Percentiles rank a stretch among this genome's conserved stretches.
Evolutionary conservation across 163 green algal species (phyloP).

Genomic region (Botryococcus braunii): DNA sequence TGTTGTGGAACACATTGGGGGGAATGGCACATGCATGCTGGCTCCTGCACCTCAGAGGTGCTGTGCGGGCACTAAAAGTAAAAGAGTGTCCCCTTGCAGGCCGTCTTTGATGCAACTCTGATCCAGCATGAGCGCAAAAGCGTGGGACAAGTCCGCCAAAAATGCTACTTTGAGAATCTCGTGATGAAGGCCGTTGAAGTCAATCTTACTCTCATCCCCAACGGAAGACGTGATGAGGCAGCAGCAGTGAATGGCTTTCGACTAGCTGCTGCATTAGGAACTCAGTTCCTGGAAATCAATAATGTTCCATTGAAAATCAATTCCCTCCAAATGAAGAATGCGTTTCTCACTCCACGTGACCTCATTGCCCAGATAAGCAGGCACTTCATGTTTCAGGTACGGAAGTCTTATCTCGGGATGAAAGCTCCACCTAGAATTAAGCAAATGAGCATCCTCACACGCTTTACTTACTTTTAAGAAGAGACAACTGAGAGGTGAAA

Average conservation of each 20-base stretch:
- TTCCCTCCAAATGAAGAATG: slow-evolving; percentile 37
- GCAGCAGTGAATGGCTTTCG: slow-evolving; percentile 5
- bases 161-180: slow-evolving; percentile 32
- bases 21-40: no score
- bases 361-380: slow-evolving; percentile 27
- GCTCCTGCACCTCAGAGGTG: no score
- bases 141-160: slow-evolving; percentile 10
- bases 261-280: slow-evolving; percentile 26
- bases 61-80: no score
- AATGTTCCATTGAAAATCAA: slow-evolving; percentile 40
- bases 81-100: no score
- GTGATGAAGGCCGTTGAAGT: slow-evolving; percentile 25
- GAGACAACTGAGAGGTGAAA: no score
- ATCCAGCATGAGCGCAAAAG: no score
- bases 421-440: background rate
- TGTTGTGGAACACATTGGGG: no score
- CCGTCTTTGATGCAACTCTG: no score
- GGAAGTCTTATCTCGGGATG: no score
- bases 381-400: slow-evolving; percentile 27
- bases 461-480: no score
- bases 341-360: slow-evolving; percentile 27
- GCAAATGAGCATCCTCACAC: background rate
- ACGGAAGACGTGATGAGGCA: slow-evolving; percentile 4
- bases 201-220: slow-evolving; percentile 36
- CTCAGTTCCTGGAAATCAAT: slow-evolving; percentile 45